phyloP scores from a whole-genome alignment of 192 early-diverging fungal species.

The Pilaira anomala region DNA sequence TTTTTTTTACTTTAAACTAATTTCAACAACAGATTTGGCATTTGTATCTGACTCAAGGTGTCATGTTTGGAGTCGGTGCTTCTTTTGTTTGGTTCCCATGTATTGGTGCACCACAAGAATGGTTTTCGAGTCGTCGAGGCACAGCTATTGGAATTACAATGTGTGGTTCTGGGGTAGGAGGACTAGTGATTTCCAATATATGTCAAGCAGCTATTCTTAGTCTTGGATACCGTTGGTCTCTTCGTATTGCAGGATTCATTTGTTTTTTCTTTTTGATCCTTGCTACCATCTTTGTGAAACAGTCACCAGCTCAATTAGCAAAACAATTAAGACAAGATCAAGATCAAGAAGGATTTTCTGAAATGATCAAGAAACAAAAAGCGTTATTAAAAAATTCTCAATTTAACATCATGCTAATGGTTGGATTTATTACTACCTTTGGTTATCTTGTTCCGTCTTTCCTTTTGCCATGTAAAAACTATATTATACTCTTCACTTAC shows the following conservation, averaged over 20 bases:
- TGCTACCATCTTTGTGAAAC: slow-evolving; percentile 35
- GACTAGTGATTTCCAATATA: slow-evolving; percentile 58
- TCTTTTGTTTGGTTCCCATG: slow-evolving; percentile 22
- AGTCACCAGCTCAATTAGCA: slow-evolving; percentile 16
- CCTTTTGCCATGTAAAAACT: slow-evolving; percentile 35
- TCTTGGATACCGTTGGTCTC: slow-evolving; percentile 60
- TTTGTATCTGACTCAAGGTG: slow-evolving; percentile 55
- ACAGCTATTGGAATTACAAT: slow-evolving; percentile 53
- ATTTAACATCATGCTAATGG: slow-evolving; percentile 29
- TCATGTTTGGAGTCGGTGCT: slow-evolving; percentile 52
- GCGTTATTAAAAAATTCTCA: slow-evolving; percentile 36
- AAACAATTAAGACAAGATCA: slow-evolving; percentile 24
- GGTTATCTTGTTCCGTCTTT: slow-evolving; percentile 42
- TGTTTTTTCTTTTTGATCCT: slow-evolving; percentile 43
- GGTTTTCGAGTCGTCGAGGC: slow-evolving; percentile 57
- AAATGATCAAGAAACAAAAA: slow-evolving; percentile 12
- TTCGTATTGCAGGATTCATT: slow-evolving; percentile 59
- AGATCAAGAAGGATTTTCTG: slow-evolving; percentile 11
- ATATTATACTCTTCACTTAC: too few relatives aligned
- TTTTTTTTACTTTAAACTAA: too few relatives aligned
- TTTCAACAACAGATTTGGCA: slow-evolving; percentile 62
- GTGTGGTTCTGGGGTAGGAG: slow-evolving; percentile 70
- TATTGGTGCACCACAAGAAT: slow-evolving; percentile 47
- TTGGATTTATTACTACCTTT: slow-evolving; percentile 44
- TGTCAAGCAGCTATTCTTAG: slow-evolving; percentile 57